phyloP scores from a whole-genome alignment of 2,329 filamentous ascomycete species.

The Zarea fungicola region DNA sequence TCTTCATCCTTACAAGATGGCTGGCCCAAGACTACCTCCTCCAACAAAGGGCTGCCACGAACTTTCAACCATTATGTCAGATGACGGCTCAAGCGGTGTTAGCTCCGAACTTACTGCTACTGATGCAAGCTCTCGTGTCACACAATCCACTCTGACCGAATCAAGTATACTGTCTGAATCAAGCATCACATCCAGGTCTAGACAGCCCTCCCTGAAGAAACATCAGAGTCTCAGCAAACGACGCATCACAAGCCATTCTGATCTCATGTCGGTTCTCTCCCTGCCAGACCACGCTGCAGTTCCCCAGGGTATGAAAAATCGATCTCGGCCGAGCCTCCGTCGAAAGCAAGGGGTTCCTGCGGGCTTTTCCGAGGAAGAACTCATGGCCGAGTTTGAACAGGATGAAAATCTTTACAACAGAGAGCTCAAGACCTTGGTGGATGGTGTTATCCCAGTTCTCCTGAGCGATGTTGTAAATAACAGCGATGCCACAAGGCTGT shows the following conservation, averaged over 20 bases:
- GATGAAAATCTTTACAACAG: conserved; percentile 87
- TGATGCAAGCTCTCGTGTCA: conserved; percentile 44
- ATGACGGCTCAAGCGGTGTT: conserved; percentile 40
- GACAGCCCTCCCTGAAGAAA: conserved; percentile 36
- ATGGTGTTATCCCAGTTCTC: conserved; percentile 90
- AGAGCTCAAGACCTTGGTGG: conserved; percentile 87
- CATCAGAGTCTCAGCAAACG: conserved; percentile 55
- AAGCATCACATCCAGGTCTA: conserved; percentile 43
- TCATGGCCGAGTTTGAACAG: conserved; percentile 72
- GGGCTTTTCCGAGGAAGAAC: conserved; percentile 65
- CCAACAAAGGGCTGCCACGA: conserved; percentile 52
- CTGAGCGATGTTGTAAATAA: conserved; percentile 77
- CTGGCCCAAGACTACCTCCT: conserved; percentile 34
- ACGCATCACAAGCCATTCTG: conserved; percentile 83
- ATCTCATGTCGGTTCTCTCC: conserved; percentile 89
- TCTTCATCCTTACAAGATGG: conserved; percentile 21
- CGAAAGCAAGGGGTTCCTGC: conserved; percentile 63
- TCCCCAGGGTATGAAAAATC: conserved; percentile 59
- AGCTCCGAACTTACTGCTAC: conserved; percentile 29
- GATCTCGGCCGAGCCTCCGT: conserved; percentile 73
- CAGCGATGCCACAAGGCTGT: conserved; percentile 60
- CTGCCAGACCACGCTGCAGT: conserved; percentile 54
- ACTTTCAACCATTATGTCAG: conserved; percentile 53
- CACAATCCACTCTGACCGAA: conserved; percentile 48
- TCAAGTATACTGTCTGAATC: conserved; percentile 52